Conservation (phyloP, 495 filamentous ascomycete species). For the Daldinia decipiens region DNA sequence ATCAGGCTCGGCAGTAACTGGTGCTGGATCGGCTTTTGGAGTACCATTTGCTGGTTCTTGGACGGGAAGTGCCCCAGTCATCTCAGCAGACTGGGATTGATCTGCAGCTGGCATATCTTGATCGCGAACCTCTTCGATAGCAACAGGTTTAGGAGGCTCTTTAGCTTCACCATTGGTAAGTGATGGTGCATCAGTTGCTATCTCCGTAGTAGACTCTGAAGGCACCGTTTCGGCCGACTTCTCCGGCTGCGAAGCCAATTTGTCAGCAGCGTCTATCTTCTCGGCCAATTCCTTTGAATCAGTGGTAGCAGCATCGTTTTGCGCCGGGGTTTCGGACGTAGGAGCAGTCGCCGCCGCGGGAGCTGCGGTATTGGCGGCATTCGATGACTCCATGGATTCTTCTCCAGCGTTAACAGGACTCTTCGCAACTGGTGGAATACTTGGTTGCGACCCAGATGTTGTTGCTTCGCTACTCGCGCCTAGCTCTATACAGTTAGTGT, state of each 20-base stretch:
- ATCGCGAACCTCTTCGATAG: slow-evolving; percentile 42
- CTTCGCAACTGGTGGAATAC: slow-evolving; percentile 29
- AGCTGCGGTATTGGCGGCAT: slow-evolving; percentile 21
- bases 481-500: slow-evolving; percentile 41
- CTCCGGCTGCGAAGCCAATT: slow-evolving; percentile 34
- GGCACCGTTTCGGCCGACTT: slow-evolving; percentile 36
- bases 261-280: slow-evolving; percentile 27
- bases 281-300: slow-evolving; percentile 35
- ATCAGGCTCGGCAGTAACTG: slow-evolving; percentile 14
- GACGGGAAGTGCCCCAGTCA: slow-evolving; percentile 27
- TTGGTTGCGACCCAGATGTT: slow-evolving; percentile 31
- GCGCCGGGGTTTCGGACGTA: slow-evolving; percentile 29
- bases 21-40: slow-evolving; percentile 25
- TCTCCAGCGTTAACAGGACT: slow-evolving; percentile 27
- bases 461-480: slow-evolving; percentile 39
- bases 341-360: slow-evolving; percentile 14
- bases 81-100: slow-evolving; percentile 27
- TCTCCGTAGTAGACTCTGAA: slow-evolving; percentile 22
- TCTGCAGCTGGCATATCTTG: slow-evolving; percentile 31
- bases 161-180: slow-evolving; percentile 34
- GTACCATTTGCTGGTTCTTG: slow-evolving; percentile 23
- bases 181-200: slow-evolving; percentile 28
- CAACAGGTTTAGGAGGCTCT: slow-evolving; percentile 39
- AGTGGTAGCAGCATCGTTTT: slow-evolving; percentile 26
- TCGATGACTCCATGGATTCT: slow-evolving; percentile 34